Evolutionary conservation across 169 alveolate species (phyloP), one percentile per base, ranked within the genome.

Genomic region (Plasmodium chabaudi): DNA sequence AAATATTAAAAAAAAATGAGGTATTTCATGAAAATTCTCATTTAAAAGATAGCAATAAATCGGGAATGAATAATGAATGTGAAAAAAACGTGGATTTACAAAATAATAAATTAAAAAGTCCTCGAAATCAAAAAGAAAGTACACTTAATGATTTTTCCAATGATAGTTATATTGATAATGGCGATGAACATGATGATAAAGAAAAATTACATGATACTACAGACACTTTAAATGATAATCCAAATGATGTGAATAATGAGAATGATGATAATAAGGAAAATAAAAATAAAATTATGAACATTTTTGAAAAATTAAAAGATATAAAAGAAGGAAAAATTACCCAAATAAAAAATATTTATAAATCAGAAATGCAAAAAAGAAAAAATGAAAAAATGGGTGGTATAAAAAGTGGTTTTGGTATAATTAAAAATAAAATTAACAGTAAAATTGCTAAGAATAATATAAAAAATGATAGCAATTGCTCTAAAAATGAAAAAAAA

Each of bases 281-380:
- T 15, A 51, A 63, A 25, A 77, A 77, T 15, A 65, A 39, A 15
- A 7, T 39, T 46, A 21, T 63, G 53, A 77, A 64, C 2, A 63
- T 77, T 63, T n/a, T 77, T 51, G 61, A 21, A 15, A 77, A 77
- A 77, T 65, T 77, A 64, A 77, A 64, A 64, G 77, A 77, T 34
- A 77, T 77, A 19, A 77, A 77, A 64, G 88, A 77, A 64, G 88
- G 63, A 56, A 77, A 77, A 63, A 67, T 77, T 49, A 64, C 27
- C 68, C 46, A 77, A 77, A 63, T 77, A 19, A 77, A 77, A 77
- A 77, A 64, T 77, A 77, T 77, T 9, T 77, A 77, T 67, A 77
- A 77, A 63, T 77, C 73, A 6, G 42, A 34, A 34, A 34, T 34
- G 7, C 42, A 34, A 34, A 34, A 34, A 34, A 1, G 42, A 34